Base-by-base conservation (phyloP, 495 filamentous ascomycete genomes). In the Penicillium paxilli region DNA sequence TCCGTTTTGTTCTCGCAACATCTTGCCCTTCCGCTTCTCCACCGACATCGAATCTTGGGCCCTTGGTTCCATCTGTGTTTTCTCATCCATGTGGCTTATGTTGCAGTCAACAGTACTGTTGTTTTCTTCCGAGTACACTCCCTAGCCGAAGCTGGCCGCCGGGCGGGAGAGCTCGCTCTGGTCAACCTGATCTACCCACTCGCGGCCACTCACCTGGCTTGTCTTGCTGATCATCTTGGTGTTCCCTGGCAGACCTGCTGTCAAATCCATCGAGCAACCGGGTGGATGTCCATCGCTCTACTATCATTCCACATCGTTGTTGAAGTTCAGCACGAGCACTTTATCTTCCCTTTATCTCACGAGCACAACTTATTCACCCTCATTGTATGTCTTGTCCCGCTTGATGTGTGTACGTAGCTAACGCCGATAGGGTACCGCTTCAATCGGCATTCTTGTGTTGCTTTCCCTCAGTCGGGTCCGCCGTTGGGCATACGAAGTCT, bases 401-500 rank as follows among this genome's bases (percentile, higher is more conserved):
- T n/a, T 19, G 1, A 16, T n/a, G 17, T 37, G 4, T 16, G 17
- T 37, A n/a, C n/a, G 7, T 3, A n/a, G 2, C 12, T 37, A 16
- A 37, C 16, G 0, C 28, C 14, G 19, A 30, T 54, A 59, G 33
- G n/a, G 14, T 49, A 40, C 40, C 35, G 37, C 26, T 16, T 49
- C 49, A 53, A 44, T 69, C 12, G 25, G 35, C 20, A 10, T 54
- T 1, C 54, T 69, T 32, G 37, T 42, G 12, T 25, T 71, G 5
- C 45, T 67, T 51, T 63, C 58, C 1, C 30, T 61, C 21, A 52
- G 47, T 47, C 55, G 19, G 16, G 19, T 74, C 54, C 56, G 61
- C 9, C 48, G 40, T 26, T 53, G 19, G 22, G 65, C 59, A 2
- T 74, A 71, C 37, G 57, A 73, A 51, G 50, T 71, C 42, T 76